Evolutionary conservation across 805 yeast genomes (phyloP), one percentile per base, ranked within the genome.

Genomic region (Starmerella cellae): DNA sequence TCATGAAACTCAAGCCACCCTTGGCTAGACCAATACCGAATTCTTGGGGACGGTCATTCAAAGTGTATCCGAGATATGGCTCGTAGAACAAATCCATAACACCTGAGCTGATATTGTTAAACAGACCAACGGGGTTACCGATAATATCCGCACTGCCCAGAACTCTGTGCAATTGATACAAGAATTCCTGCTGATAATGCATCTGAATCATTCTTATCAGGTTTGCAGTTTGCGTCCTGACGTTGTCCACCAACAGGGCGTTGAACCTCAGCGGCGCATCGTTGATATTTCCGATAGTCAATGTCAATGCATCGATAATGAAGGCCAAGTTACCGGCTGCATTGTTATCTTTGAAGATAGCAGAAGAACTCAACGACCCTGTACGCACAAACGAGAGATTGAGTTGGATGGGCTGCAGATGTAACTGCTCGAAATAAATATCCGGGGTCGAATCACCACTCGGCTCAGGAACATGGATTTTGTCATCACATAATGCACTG

Each of bases 121-220:
- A 91, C 47, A 91, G 65, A 1, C 98, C 98, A 23, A 93, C 97
- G 0, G 99, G 99, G 52, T 93, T 91, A 19, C 98, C 99, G 38
- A 91, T 64, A 51, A 91, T 75, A 61, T 93, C 98, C 0, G 97
- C 98, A 17, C 95, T 84, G 0, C 99, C 99, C 27, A 93, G 65
- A 35, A 91, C 77, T 59, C 84, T 85, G 62, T 91, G 94, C 27
- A 91, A 66, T 61, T 91, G 98, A 57, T 82, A 85, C 45, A 91
- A 70, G 62, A 88, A 80, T 23, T 91, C 88, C 58, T 87, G 96
- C 10, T 87, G 79, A 59, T 91, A 91, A 60, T 91, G 97, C 1
- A 88, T 79, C 51, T 70, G 69, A 19, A 88, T 69, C 26, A 82
- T 76, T 45, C 78, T 79, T 26, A 75, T 46, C 49, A 91, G 68